Evolutionary conservation across 176 grass and related monocot genomes (phyloP).

Genomic region (Cenchrus fungigraminus): DNA sequence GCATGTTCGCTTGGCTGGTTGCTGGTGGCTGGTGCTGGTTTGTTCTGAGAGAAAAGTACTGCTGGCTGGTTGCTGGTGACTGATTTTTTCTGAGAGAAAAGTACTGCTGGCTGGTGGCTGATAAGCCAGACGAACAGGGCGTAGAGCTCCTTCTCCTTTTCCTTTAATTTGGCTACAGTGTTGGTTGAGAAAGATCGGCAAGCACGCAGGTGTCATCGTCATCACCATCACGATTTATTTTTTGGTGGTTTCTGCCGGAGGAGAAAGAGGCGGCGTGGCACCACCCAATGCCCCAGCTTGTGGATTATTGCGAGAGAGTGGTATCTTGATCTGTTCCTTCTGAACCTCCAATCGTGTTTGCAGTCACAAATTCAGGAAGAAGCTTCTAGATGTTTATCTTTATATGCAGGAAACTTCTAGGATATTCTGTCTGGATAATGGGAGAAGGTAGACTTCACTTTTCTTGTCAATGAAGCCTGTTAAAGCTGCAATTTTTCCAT

Average conservation of each 20-base stretch:
- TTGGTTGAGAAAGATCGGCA: conserved; percentile 11
- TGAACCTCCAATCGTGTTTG: neutral
- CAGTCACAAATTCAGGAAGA: conserved; percentile 2
- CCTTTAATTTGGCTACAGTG: neutral
- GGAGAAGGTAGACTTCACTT: neutral
- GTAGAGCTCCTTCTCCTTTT: conserved; percentile 10
- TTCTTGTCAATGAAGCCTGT: neutral
- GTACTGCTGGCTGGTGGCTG: too few species aligned
- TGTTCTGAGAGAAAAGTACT: too few species aligned
- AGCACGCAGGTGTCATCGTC: conserved; percentile 15
- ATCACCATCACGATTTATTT: conserved; percentile 4
- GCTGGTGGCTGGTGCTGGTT: too few species aligned
- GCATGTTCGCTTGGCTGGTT: too few species aligned
- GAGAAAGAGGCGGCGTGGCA: conserved; percentile 24
- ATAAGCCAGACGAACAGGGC: too few species aligned
- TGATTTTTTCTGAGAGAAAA: too few species aligned
- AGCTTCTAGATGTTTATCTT: neutral
- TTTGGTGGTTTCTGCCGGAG: neutral
- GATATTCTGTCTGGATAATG: neutral
- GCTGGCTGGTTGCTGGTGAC: too few species aligned
- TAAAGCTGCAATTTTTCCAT: neutral
- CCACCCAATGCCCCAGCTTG: neutral
- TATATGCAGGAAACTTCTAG: neutral
- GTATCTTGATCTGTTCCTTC: neutral
- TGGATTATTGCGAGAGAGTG: neutral